A percentile compares a stretch with the other conserved stretches of the same genome.
Evolutionary conservation across 2,329 filamentous ascomycete genomes (phyloP).

Genomic region (Phoma sp.): DNA sequence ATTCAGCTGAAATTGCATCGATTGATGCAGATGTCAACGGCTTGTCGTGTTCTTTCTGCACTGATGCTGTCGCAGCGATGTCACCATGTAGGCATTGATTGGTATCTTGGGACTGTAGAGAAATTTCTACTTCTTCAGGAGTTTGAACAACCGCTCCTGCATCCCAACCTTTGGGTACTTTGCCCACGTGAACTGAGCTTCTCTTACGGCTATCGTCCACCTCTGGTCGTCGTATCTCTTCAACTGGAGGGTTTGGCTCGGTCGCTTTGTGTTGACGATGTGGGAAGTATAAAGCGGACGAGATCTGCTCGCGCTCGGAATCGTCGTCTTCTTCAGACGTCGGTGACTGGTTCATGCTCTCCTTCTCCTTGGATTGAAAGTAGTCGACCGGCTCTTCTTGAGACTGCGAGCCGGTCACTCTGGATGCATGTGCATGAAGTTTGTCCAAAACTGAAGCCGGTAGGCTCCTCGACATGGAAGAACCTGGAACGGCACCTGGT

Average conservation of each 20-base stretch:
- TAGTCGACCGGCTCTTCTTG: constrained; percentile 37
- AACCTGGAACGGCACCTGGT: constrained; percentile 54
- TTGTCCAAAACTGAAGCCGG: constrained; percentile 46
- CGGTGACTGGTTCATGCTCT: constrained; percentile 34
- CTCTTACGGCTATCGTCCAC: constrained; percentile 34
- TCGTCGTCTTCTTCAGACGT: constrained; percentile 61
- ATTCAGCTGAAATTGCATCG: constrained; percentile 47
- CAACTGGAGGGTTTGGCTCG: constrained; percentile 43
- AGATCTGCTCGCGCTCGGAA: constrained; percentile 84
- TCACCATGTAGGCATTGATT: constrained; percentile 68
- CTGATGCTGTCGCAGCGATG: constrained; percentile 52
- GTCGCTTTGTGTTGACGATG: constrained; percentile 66
- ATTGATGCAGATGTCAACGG: constrained; percentile 43
- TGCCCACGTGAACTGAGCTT: constrained; percentile 36
- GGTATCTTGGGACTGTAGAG: constrained; percentile 66
- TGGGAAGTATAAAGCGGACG: constrained; percentile 82
- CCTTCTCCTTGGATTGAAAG: constrained; percentile 33
- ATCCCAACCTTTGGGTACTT: constrained; percentile 37
- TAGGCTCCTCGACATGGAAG: constrained; percentile 62
- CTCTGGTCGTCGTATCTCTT: constrained; percentile 36
- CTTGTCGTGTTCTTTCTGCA: constrained; percentile 50
- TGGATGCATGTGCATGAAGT: constrained; percentile 32
- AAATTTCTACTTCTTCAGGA: constrained; percentile 67
- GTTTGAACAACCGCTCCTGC: constrained; percentile 42
- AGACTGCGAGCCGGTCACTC: constrained; percentile 25